Percentiles rank a stretch among this genome's conserved stretches.
These are phyloP conservation scores for Massariosphaeria phaeospora DNA, from an alignment of 495 filamentous ascomycete species.

Conservation along the genomic window DNA sequence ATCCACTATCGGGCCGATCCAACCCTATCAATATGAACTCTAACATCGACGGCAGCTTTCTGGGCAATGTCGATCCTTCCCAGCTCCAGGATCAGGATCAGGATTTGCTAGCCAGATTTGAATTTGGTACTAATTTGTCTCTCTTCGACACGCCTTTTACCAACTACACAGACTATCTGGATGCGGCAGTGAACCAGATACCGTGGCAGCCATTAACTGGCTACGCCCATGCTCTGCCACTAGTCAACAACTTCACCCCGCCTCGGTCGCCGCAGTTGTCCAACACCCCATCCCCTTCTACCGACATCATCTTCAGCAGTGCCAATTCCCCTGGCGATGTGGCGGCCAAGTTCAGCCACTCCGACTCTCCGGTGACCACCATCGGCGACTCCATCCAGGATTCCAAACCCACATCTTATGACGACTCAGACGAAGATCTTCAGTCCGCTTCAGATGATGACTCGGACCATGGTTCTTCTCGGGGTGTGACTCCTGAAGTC, in stretches of 20 bases:
- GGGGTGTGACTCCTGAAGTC: slow-evolving; percentile 19
- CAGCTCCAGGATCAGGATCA: not conserved
- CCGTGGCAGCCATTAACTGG: not conserved
- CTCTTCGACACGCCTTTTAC: no score
- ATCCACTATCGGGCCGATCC: no score
- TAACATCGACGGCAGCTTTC: no score
- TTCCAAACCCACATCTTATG: not conserved
- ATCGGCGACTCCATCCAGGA: not conserved
- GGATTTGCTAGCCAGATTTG: not conserved
- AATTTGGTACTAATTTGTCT: not conserved
- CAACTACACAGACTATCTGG: no score
- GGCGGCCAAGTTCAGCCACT: slow-evolving; percentile 10
- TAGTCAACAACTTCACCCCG: not conserved
- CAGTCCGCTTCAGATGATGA: no score
- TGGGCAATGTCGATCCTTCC: no score
- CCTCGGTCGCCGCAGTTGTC: not conserved
- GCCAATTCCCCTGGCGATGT: slow-evolving; percentile 23
- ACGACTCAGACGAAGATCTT: not conserved
- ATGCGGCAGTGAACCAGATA: not conserved
- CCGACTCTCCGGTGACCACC: slow-evolving; percentile 11
- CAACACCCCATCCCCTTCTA: slow-evolving; percentile 12
- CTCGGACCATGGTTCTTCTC: no score
- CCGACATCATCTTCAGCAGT: slow-evolving; percentile 19
- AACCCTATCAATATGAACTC: no score
- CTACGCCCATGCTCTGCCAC: not conserved